Evolutionary conservation across 2,329 filamentous ascomycete genomes (phyloP), one percentile per base, ranked within the genome.

Genomic region (Claviceps spartinae): DNA sequence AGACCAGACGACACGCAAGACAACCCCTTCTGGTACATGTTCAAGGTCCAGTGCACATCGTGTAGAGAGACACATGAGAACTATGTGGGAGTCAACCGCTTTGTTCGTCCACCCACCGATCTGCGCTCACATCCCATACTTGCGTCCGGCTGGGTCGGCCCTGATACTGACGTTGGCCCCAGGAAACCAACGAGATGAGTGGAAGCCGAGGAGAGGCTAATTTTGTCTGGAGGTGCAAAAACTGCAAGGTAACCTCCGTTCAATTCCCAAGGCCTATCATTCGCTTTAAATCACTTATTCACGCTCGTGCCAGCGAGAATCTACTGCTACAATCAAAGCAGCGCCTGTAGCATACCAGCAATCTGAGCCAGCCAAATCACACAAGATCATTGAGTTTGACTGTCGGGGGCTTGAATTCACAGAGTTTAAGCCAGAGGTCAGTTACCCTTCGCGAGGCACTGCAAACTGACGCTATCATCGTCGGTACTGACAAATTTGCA

Each of bases 221-320:
- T 69, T 98, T 98, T 69, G 93, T 98, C n/a, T 98, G 93, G 91
- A 90, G 83, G 68, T 98, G 93, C 78, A 95, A 94, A 70, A 91
- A 93, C 65, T 98, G 93, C 82, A 94, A 93, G 80, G 89, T 93
- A 59, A 6, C 22, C 2, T 38, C 5, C 18, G 4, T 8, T 7
- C 5, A 5, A n/a, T 8, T 8, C 36, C n/a, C 36, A 26, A 11
- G 3, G 42, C 4, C 5, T 2, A 14, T 16, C 8, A 11, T 14
- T 38, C 18, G 1, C 18, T 14, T 18, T 8, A 1, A 14, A 13
- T 20, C 30, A 18, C 30, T 44, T 16, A 38, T 20, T 50, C 14
- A 26, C 34, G 34, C 5, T 6, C 16, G 34, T 24, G 9, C 16
- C 57, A 90, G 87, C 78, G 86, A 67, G 86, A 93, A 66, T 88